Conservation (phyloP, 2,329 filamentous ascomycete genomes). For the Basipetospora sp. region DNA sequence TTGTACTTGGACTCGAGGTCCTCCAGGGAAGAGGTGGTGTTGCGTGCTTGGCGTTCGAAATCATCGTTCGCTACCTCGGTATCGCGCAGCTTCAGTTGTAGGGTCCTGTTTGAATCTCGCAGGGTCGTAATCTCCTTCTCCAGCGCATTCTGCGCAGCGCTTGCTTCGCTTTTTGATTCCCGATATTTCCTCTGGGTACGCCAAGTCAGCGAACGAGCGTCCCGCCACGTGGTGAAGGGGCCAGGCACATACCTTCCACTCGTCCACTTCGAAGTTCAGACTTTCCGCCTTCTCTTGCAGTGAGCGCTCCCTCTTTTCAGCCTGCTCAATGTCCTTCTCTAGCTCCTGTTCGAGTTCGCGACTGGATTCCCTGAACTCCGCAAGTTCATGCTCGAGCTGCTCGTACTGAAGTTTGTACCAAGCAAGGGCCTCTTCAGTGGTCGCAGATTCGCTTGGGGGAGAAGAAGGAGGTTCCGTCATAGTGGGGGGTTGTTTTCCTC, state of each 20-base stretch:
- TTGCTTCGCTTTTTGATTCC: conserved; percentile 80
- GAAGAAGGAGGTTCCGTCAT: conserved; percentile 51
- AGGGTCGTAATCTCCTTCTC: conserved; percentile 93
- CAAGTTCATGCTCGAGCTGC: conserved; percentile 75
- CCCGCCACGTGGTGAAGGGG: no score
- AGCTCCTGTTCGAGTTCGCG: conserved; percentile 87
- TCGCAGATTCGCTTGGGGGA: conserved; percentile 39
- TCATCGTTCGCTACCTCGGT: conserved; percentile 98
- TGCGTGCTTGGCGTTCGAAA: conserved; percentile 87
- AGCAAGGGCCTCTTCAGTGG: conserved; percentile 59
- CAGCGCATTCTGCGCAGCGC: conserved; percentile 64
- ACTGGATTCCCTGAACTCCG: conserved; percentile 87
- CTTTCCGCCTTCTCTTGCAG: conserved; percentile 77
- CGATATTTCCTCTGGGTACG: conserved; percentile 95
- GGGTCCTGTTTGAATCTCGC: conserved; percentile 65
- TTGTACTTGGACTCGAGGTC: conserved; percentile 97
- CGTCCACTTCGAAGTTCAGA: conserved; percentile 77
- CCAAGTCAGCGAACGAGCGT: no score
- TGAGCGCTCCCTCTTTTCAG: conserved; percentile 79
- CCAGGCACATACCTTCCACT: conserved; percentile 90
- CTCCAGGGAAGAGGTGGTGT: conserved; percentile 88
- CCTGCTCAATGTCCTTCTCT: conserved; percentile 88
- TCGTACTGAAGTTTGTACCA: conserved; percentile 98
- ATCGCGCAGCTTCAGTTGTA: conserved; percentile 75
- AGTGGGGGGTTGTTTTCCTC: conserved; percentile 8